phyloP scores from a whole-genome alignment of 352 stramenopile species.

The Phytophthora cryptogea region DNA sequence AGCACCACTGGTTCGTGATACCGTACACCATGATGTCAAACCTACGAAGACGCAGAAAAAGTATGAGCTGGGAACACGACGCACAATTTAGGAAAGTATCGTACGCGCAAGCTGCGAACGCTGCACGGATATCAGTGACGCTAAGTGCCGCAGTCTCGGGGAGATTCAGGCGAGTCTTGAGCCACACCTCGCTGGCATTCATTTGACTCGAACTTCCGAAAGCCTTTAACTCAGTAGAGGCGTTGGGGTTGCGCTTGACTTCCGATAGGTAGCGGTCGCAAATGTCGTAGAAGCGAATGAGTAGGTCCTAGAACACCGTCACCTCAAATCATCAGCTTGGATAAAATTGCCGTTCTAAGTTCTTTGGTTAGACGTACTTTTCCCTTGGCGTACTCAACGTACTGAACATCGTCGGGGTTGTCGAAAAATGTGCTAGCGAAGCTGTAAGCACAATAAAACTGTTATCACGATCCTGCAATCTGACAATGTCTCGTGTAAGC shows the following conservation, averaged over 20 bases:
- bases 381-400: constrained; percentile 52
- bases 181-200: constrained; percentile 28
- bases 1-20: constrained; percentile 60
- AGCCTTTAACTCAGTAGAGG: constrained; percentile 35
- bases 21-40: constrained; percentile 73
- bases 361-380: constrained; percentile 33
- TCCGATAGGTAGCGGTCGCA: constrained; percentile 57
- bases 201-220: constrained; percentile 46
- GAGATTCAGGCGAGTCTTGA: constrained; percentile 53
- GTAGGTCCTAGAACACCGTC: constrained; percentile 35
- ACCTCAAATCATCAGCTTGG: not conserved
- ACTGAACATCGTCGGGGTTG: constrained; percentile 54
- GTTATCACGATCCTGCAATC: not conserved
- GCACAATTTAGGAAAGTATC: constrained; percentile 9
- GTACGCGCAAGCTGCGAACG: constrained; percentile 68
- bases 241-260: constrained; percentile 56
- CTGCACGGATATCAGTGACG: constrained; percentile 40
- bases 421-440: constrained; percentile 66
- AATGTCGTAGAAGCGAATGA: constrained; percentile 77
- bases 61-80: not conserved
- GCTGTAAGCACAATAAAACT: constrained; percentile 24
- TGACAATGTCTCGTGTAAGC: not conserved
- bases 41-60: constrained; percentile 13
- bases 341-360: not conserved
- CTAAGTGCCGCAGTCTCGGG: constrained; percentile 33